Evolutionary conservation across 202 grass and related monocot genomes (phyloP), one percentile per base, ranked within the genome.

Genomic region (Dendrocalamus latiflorus): DNA sequence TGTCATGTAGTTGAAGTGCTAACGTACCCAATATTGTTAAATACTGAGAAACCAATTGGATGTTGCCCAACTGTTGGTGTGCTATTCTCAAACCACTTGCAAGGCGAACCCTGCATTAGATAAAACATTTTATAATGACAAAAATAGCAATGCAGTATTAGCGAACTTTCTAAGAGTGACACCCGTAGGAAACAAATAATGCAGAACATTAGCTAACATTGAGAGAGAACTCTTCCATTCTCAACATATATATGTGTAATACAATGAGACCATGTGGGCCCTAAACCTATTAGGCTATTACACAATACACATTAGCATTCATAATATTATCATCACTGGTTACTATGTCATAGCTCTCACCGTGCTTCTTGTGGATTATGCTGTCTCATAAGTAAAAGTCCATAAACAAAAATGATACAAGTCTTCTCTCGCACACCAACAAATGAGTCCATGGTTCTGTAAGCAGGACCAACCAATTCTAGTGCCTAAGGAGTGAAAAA

Each of bases 21-120:
- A 98, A 76, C 33, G 95, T 94, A 59, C 95, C 95, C 48, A 98
- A 79, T 70, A 98, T 91, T 57, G 95, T 98, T 81, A 98, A 78
- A 86, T 93, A 98, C 81, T 98, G 95, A 70, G 95, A 98, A 91
- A 98, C 95, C 75, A 98, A 88, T 81, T 98, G 90, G 69, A 98
- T 98, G 77, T 98, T 98, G 74, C 95, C 92, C 76, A 98, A 87
- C 74, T 98, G 90, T 86, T 94, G 92, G 81, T 98, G 92, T 76
- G 95, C 92, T 84, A 98, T 94, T 90, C 81, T 98, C 85, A 98
- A 90, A 81, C 95, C 95, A 93, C 92, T 84, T 48, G 95, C 95
- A 79, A 98, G 90, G 58, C 95, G 90, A 78, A 90, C 81, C 76
- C 95, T 98, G 88, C 68, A 97, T 83, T 58, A 73, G 2, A 61